phyloP scores from a whole-genome alignment of 2,329 filamentous ascomycete species.

The Ceratocystis ficicola region DNA sequence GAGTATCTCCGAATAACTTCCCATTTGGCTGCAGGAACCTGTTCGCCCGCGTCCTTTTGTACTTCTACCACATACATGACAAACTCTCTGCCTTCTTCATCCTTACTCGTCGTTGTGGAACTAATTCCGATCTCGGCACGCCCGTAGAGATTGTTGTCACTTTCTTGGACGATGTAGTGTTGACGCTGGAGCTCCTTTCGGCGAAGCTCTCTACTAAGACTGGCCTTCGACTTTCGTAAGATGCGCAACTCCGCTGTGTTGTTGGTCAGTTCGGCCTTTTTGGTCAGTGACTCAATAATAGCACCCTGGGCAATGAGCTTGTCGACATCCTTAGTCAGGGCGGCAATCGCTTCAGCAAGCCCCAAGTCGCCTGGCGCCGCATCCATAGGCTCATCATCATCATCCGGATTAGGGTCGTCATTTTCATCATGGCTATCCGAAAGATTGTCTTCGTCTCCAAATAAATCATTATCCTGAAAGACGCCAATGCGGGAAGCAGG shows the following conservation, averaged over 20 bases:
- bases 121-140: constrained; percentile 83
- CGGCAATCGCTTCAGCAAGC: constrained; percentile 80
- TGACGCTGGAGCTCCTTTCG: constrained; percentile 91
- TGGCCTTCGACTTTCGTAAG: constrained; percentile 83
- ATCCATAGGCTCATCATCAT: constrained; percentile 77
- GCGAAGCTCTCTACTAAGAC: constrained; percentile 79
- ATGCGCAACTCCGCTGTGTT: constrained; percentile 90
- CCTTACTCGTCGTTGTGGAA: constrained; percentile 80
- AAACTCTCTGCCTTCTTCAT: constrained; percentile 86
- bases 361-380: constrained; percentile 90
- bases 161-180: constrained; percentile 95
- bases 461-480: constrained; percentile 86
- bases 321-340: constrained; percentile 81
- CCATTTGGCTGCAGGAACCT: constrained; percentile 96
- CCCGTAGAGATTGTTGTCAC: constrained; percentile 91
- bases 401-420: constrained; percentile 44
- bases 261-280: constrained; percentile 93
- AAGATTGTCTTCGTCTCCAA: constrained; percentile 73
- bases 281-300: constrained; percentile 79
- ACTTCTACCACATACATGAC: constrained; percentile 92
- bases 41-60: constrained; percentile 75
- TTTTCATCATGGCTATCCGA: constrained; percentile 75
- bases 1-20: constrained; percentile 85
- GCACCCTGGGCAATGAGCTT: constrained; percentile 76
- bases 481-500: constrained; percentile 79